phyloP scores from a whole-genome alignment of 169 alveolate species.

The Plasmodium reichenowi region DNA sequence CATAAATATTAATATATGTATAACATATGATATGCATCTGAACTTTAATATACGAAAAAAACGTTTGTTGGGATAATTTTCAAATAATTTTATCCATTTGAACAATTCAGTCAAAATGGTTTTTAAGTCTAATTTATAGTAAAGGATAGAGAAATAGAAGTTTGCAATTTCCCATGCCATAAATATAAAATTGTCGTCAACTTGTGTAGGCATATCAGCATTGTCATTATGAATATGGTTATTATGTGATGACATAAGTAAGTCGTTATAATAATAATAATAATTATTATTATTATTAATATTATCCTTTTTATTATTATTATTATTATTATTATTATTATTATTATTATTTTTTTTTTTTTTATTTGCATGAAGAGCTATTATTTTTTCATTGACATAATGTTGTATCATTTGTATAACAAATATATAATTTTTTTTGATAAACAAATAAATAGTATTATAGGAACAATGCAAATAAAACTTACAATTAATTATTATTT shows the following conservation, averaged over 20 bases:
- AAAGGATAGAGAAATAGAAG: slow-evolving; percentile 59
- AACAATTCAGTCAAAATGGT: slow-evolving; percentile 32
- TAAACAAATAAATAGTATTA: slow-evolving; percentile 38
- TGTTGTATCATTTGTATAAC: slow-evolving; percentile 19
- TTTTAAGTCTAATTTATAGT: slow-evolving; percentile 53
- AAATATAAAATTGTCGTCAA: slow-evolving; percentile 32
- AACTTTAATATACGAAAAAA: slow-evolving; percentile 5
- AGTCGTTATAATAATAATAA: neutral
- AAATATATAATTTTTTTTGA: slow-evolving; percentile 43
- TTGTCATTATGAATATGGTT: neutral
- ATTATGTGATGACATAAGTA: neutral
- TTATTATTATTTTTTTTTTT: neutral
- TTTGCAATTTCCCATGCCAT: slow-evolving; percentile 75
- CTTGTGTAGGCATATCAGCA: neutral
- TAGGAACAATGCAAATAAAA: slow-evolving; percentile 47
- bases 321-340: neutral
- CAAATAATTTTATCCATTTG: slow-evolving; percentile 54
- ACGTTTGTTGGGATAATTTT: neutral
- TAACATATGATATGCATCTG: slow-evolving; percentile 29
- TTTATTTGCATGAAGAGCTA: neutral
- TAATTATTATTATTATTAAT: neutral
- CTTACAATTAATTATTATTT: slow-evolving; percentile 49
- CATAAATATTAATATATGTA: slow-evolving; percentile 43
- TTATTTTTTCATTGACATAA: neutral
- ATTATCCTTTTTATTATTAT: neutral